These are phyloP conservation scores for Carex cristatella DNA, from an alignment of 176 grass and related monocot species.

Conservation along the genomic window DNA sequence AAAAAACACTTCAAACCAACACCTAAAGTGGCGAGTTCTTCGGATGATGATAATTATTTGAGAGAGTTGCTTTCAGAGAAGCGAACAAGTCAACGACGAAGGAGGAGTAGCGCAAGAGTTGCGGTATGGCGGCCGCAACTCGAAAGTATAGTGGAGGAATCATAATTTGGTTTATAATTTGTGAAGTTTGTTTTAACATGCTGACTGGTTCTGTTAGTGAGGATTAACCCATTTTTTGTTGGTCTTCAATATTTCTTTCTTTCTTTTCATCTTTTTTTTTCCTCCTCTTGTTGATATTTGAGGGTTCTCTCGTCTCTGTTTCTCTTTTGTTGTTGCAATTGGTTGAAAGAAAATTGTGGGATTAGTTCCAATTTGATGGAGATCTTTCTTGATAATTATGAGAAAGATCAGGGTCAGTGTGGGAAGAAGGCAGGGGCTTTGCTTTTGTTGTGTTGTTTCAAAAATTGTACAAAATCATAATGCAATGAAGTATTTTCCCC, in stretches of 20 bases:
- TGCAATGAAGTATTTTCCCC: background rate
- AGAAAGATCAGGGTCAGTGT: conserved; percentile 3
- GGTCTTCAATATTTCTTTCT: background rate
- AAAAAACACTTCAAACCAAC: conserved; percentile 22
- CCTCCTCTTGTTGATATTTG: conserved; percentile 13
- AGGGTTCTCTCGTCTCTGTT: background rate
- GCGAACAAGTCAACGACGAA: conserved; percentile 34
- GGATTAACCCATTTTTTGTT: conserved; percentile 21
- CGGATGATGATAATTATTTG: conserved; percentile 65
- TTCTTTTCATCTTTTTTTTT: conserved; percentile 25
- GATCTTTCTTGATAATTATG: conserved; percentile 9
- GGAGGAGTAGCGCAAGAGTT: conserved; percentile 54
- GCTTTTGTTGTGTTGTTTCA: conserved; percentile 16
- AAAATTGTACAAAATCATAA: conserved; percentile 23
- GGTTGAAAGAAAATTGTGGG: background rate
- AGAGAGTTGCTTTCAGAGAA: conserved; percentile 57
- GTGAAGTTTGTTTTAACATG: conserved; percentile 16
- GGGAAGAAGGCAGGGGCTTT: background rate
- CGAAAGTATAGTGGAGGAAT: conserved; percentile 74
- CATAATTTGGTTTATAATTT: conserved; percentile 6
- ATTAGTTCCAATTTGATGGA: background rate
- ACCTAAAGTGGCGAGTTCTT: conserved; percentile 8
- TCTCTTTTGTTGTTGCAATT: background rate
- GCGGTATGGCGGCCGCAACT: conserved; percentile 72
- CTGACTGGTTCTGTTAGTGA: conserved; percentile 16